A percentile compares a stretch with the other conserved stretches of the same genome.
phyloP scores from a whole-genome alignment of 2,329 filamentous ascomycete genomes.

The Fusarium euwallaceae region DNA sequence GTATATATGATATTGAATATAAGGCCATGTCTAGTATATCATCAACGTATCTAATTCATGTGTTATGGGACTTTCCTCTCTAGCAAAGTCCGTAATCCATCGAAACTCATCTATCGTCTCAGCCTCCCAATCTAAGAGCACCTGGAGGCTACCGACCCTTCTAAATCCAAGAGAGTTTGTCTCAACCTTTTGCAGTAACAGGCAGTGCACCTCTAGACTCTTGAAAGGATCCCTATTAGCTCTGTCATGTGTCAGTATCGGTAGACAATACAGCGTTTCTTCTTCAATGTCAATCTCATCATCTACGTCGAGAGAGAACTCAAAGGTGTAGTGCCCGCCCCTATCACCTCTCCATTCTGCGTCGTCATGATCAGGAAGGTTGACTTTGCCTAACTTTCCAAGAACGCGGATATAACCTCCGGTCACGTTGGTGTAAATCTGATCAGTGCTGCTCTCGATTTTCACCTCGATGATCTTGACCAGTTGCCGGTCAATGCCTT shows the following conservation, averaged over 20 bases:
- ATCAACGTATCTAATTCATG: not conserved
- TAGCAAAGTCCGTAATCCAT: not conserved
- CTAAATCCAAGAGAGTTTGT: not conserved
- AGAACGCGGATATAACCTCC: not conserved
- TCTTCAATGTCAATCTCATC: not conserved
- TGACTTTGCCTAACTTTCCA: not conserved
- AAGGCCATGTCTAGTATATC: not conserved
- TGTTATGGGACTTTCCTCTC: fast-evolving
- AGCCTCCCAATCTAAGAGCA: not conserved
- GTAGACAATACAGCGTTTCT: not conserved
- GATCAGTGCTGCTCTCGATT: not conserved
- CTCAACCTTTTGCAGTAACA: not conserved
- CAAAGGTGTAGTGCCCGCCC: not conserved
- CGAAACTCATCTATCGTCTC: not conserved
- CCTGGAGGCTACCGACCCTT: not conserved
- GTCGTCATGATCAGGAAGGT: not conserved
- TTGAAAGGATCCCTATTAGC: not conserved
- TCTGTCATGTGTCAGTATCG: not conserved
- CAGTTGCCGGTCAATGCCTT: not conserved
- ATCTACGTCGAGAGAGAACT: not conserved
- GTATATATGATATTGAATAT: not conserved
- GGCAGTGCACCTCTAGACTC: not conserved
- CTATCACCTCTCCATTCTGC: not conserved
- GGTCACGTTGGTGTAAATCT: not conserved
- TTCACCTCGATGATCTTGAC: not conserved